phyloP scores from a whole-genome alignment of 805 yeast species.

The Wickerhamiella vanderwaltii region DNA sequence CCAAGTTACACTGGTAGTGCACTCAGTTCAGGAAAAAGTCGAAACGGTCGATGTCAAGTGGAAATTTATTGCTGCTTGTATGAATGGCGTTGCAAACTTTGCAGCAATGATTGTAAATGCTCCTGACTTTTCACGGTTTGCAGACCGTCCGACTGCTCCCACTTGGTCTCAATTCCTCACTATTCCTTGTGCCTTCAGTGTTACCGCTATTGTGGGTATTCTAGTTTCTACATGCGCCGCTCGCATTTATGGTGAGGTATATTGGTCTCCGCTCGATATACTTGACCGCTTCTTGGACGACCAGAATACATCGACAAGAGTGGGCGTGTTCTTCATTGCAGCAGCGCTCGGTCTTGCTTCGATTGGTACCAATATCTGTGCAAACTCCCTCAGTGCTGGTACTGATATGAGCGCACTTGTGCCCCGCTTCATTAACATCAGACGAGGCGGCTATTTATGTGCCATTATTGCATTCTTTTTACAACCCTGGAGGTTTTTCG shows the following conservation, averaged over 20 bases:
- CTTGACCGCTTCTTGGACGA: conserved; percentile 46
- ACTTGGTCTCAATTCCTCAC: conserved; percentile 43
- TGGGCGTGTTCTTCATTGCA: conserved; percentile 67
- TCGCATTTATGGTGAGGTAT: conserved; percentile 49
- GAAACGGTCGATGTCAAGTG: conserved; percentile 53
- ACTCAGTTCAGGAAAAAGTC: conserved; percentile 9
- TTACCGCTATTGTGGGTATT: conserved; percentile 74
- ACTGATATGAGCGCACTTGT: conserved; percentile 38
- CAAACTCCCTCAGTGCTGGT: conserved; percentile 39
- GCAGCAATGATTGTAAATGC: conserved; percentile 75
- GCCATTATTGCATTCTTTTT: conserved; percentile 58
- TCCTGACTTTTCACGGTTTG: conserved; percentile 77
- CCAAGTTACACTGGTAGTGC: conserved; percentile 1
- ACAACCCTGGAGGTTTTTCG: conserved; percentile 73
- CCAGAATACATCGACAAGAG: conserved; percentile 54
- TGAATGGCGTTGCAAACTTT: conserved; percentile 75
- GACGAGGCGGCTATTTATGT: conserved; percentile 73
- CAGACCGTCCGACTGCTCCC: conserved; percentile 39
- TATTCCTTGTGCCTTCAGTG: conserved; percentile 61
- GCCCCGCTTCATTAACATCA: conserved; percentile 41
- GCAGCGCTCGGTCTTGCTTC: conserved; percentile 48
- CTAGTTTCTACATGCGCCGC: conserved; percentile 68
- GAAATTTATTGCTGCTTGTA: conserved; percentile 62
- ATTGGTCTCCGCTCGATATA: conserved; percentile 77
- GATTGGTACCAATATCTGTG: conserved; percentile 36